Conservation (phyloP, 2,329 filamentous ascomycete species). For the Penicillium aurantiogriseum region DNA sequence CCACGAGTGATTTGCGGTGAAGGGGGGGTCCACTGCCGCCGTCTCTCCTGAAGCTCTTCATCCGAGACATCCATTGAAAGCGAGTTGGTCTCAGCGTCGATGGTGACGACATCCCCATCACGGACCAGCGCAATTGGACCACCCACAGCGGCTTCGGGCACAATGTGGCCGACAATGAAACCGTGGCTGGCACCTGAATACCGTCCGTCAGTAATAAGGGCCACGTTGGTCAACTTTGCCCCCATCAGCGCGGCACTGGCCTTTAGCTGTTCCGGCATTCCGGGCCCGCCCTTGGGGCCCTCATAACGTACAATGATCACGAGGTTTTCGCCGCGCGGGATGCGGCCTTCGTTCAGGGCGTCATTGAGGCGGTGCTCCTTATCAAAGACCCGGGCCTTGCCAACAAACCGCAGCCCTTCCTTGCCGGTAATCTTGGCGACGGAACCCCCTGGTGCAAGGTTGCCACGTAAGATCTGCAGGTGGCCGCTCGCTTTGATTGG, state of each 20-base stretch:
- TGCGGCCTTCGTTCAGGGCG: constrained; percentile 69
- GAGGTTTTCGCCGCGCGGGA: constrained; percentile 73
- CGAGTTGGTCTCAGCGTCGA: constrained; percentile 75
- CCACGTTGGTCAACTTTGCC: constrained; percentile 80
- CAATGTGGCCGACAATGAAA: constrained; percentile 91
- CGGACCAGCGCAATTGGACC: constrained; percentile 80
- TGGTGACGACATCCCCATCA: constrained; percentile 78
- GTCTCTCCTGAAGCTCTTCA: constrained; percentile 65
- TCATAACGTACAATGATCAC: constrained; percentile 92
- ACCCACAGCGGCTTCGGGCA: constrained; percentile 82
- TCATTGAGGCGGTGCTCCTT: constrained; percentile 77
- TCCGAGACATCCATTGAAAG: constrained; percentile 70
- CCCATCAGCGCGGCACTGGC: constrained; percentile 91
- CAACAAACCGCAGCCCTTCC: constrained; percentile 79
- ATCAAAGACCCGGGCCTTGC: constrained; percentile 79
- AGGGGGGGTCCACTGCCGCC: constrained; percentile 68
- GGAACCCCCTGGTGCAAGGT: constrained; percentile 81
- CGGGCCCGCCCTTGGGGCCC: constrained; percentile 86
- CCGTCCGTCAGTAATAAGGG: constrained; percentile 86
- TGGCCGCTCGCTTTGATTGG: constrained; percentile 87
- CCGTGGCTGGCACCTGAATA: constrained; percentile 88
- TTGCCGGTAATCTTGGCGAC: constrained; percentile 97
- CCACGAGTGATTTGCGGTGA: constrained; percentile 73
- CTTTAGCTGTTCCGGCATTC: constrained; percentile 93
- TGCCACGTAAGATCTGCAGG: constrained; percentile 82